Percentiles rank a stretch among this genome's conserved stretches.
These are phyloP conservation scores for Scenedesmus sp. DNA, from an alignment of 163 green algal species.

Conservation along the genomic window DNA sequence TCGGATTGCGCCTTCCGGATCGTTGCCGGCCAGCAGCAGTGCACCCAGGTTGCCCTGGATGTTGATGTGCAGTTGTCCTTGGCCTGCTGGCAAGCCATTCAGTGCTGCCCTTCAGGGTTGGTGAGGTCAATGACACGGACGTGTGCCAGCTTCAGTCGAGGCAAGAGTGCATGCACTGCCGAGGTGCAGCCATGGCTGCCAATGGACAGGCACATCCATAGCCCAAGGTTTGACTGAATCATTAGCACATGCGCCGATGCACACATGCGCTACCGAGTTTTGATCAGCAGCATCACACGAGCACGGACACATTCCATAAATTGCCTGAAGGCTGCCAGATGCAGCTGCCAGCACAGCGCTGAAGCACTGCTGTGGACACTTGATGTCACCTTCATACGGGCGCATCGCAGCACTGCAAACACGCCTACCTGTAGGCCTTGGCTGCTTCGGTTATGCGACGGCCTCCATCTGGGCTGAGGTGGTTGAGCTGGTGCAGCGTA, in stretches of 20 bases:
- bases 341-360: not conserved
- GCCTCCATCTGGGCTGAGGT: constrained; percentile 73
- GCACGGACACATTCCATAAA: no score
- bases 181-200: no score
- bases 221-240: no score
- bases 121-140: not conserved
- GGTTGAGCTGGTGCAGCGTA: constrained; percentile 75
- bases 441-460: constrained; percentile 72
- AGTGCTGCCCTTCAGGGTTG: not conserved
- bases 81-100: not conserved
- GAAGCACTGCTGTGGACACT: no score
- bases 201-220: no score
- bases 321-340: not conserved
- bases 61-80: not conserved
- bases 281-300: no score
- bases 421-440: constrained; percentile 67
- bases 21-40: constrained; percentile 53
- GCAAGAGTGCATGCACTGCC: not conserved
- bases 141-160: not conserved
- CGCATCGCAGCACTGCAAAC: no score
- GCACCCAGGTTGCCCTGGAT: constrained; percentile 60
- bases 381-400: no score
- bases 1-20: constrained; percentile 31
- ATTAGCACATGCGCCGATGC: no score
- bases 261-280: no score